A percentile compares a stretch with the other conserved stretches of the same genome.
phyloP scores from a whole-genome alignment of 1,284 basidiomycete genomes.

The Erythrobasidium hasegawianum region DNA sequence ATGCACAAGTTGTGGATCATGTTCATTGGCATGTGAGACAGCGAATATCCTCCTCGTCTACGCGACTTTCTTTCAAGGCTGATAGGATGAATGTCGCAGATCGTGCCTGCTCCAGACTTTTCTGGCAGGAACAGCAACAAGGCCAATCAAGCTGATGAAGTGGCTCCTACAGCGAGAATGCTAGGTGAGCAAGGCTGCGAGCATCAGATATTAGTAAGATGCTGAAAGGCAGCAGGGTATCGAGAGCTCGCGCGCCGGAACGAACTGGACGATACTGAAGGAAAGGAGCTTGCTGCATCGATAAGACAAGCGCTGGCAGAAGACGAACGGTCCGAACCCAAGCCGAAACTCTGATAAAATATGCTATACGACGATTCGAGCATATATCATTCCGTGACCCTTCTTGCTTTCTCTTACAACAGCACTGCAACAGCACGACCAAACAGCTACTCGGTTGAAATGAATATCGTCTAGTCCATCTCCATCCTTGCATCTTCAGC shows the following conservation, averaged over 20 bases:
- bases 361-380: no score
- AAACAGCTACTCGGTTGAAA: no score
- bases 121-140: not conserved
- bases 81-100: no score
- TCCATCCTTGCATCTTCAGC: not conserved
- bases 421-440: no score
- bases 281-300: not conserved
- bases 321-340: slow-evolving; percentile 4
- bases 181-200: no score
- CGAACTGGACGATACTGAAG: slow-evolving; percentile 28
- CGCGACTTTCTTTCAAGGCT: no score
- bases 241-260: slow-evolving; percentile 15
- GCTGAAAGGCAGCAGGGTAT: slow-evolving; percentile 14
- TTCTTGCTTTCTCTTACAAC: no score
- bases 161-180: no score
- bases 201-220: no score
- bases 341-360: not conserved
- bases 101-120: slow-evolving; percentile 21
- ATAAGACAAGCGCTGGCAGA: not conserved
- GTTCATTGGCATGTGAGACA: slow-evolving; percentile 37
- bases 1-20: slow-evolving; percentile 34
- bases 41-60: no score
- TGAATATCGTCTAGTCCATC: not conserved
- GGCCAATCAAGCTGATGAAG: no score
- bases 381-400: no score